Percentiles rank a stretch among this genome's conserved stretches.
These are phyloP conservation scores for Sclerotiophoma versabilis DNA, from an alignment of 2,329 filamentous ascomycete species.

Conservation along the genomic window DNA sequence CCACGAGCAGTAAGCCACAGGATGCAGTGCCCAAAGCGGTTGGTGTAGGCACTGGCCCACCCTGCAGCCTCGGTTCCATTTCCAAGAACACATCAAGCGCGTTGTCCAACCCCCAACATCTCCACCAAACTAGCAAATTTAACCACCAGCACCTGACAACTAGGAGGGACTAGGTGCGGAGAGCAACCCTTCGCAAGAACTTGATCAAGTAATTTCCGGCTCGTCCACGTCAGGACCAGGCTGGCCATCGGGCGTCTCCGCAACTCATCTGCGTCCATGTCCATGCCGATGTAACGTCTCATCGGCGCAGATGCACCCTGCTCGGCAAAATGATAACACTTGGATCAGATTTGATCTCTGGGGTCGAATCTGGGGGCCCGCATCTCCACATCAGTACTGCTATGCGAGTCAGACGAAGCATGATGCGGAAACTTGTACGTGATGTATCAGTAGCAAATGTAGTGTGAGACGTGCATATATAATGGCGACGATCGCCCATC, in stretches of 20 bases:
- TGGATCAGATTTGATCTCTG: slow-evolving; percentile 11
- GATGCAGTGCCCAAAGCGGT: slow-evolving; percentile 7
- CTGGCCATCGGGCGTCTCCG: slow-evolving; percentile 12
- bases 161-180: slow-evolving; percentile 4
- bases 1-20: slow-evolving; percentile 12
- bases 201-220: slow-evolving; percentile 14
- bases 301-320: neutral
- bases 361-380: slow-evolving; percentile 20
- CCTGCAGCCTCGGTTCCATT: slow-evolving; percentile 1
- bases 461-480: slow-evolving; percentile 10
- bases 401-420: slow-evolving; percentile 11
- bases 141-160: slow-evolving; percentile 19
- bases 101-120: slow-evolving; percentile 10
- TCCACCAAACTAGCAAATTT: slow-evolving; percentile 24
- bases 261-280: slow-evolving; percentile 1
- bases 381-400: slow-evolving; percentile 9
- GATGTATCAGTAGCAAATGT: neutral
- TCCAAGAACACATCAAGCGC: slow-evolving; percentile 10
- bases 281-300: slow-evolving; percentile 12
- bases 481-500: slow-evolving; percentile 10
- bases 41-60: neutral
- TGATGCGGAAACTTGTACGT: neutral
- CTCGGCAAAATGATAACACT: slow-evolving; percentile 16
- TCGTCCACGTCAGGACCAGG: slow-evolving; percentile 1
- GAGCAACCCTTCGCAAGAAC: neutral